Evolutionary conservation across 2,329 filamentous ascomycete genomes (phyloP).

Genomic region (Colletotrichum tanaceti): DNA sequence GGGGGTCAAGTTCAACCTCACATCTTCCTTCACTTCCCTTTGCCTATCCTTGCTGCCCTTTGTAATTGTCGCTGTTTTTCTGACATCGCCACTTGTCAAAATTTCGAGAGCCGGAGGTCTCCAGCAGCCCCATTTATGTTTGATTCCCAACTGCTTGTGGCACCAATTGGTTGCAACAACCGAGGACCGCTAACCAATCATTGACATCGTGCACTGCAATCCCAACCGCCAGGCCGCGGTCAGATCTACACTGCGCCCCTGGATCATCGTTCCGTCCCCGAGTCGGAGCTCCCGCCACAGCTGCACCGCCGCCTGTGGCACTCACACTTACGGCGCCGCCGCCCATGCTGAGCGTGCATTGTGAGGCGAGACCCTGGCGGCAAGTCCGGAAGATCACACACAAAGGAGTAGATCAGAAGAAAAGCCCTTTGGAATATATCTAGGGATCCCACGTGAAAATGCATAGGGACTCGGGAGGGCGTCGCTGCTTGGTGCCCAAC

Average conservation of each 20-base stretch:
- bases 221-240: too few species aligned
- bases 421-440: too few species aligned
- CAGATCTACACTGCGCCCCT: not conserved
- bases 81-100: not conserved
- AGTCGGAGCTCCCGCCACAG: not conserved
- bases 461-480: not conserved
- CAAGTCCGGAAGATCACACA: not conserved
- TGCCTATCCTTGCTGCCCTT: not conserved
- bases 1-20: constrained; percentile 2
- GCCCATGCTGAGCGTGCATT: not conserved
- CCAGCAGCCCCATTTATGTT: too few species aligned
- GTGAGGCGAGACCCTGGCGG: not conserved
- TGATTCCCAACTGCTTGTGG: too few species aligned
- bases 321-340: not conserved
- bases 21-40: not conserved
- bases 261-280: not conserved
- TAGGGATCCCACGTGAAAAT: not conserved
- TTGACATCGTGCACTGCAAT: not conserved
- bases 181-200: not conserved
- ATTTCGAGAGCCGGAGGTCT: not conserved
- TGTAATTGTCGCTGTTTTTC: not conserved
- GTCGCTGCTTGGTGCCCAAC: not conserved
- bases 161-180: not conserved
- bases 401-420: too few species aligned
- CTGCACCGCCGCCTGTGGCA: not conserved